A percentile compares a stretch with the other conserved stretches of the same genome.
phyloP scores from a whole-genome alignment of 495 filamentous ascomycete genomes.

The Xylaria longipes region DNA sequence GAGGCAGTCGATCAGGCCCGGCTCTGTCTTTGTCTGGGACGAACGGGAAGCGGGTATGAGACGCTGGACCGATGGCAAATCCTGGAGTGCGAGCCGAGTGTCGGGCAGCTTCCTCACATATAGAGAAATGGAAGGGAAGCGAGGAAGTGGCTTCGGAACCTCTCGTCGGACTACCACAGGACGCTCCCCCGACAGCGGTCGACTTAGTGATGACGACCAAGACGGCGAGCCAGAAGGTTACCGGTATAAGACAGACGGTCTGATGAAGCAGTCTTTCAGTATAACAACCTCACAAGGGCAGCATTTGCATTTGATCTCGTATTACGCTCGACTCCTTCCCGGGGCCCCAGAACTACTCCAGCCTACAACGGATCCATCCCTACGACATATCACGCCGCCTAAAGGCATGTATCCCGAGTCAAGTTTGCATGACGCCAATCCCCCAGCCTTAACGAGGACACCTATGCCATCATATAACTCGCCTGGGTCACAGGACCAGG shows the following conservation, averaged over 20 bases:
- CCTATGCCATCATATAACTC: constrained; percentile 55
- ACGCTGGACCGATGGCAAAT: constrained; percentile 98
- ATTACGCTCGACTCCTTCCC: constrained; percentile 81
- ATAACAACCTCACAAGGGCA: constrained; percentile 90
- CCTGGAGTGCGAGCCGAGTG: constrained; percentile 97
- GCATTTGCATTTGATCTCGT: constrained; percentile 96
- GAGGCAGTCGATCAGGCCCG: constrained; percentile 89
- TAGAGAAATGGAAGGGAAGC: constrained; percentile 97
- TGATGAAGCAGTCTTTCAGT: constrained; percentile 99
- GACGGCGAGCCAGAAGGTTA: constrained; percentile 95
- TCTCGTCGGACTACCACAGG: constrained; percentile 54
- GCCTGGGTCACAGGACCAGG: constrained; percentile 56
- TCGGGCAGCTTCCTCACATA: constrained; percentile 98
- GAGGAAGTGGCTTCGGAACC: constrained; percentile 62
- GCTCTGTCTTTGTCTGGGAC: constrained; percentile 99
- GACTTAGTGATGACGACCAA: constrained; percentile 80
- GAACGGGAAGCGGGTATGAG: constrained; percentile 98
- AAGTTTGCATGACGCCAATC: constrained; percentile 83
- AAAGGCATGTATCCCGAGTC: constrained; percentile 98
- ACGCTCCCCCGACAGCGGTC: constrained; percentile 80
- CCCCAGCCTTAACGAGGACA: constrained; percentile 51
- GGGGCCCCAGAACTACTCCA: constrained; percentile 71
- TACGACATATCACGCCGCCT: constrained; percentile 81
- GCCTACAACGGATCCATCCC: constrained; percentile 77
- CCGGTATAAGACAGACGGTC: constrained; percentile 92